Conservation (phyloP, 768 basidiomycete species). For the Agrocybe pediades region DNA sequence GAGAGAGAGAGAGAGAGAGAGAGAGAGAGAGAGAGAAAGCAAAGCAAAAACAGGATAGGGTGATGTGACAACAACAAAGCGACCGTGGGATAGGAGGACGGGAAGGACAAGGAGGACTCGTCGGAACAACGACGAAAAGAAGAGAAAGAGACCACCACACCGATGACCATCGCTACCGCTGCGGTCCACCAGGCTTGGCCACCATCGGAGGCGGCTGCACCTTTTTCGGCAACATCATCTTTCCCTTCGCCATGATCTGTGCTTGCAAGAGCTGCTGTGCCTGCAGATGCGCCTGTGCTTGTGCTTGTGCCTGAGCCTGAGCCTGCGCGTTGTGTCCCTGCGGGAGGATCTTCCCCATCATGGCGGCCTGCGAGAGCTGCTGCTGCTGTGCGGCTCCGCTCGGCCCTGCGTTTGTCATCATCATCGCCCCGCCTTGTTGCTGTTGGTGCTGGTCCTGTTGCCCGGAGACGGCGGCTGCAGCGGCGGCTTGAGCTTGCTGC, state of each 20-base stretch:
- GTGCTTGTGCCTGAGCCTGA: constrained; percentile 9
- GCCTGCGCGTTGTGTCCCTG: constrained; percentile 6
- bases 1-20: no score
- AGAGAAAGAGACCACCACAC: not conserved
- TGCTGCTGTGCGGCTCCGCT: not conserved
- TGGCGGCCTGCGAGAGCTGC: constrained; percentile 4
- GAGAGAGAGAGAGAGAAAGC: not conserved
- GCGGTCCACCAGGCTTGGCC: not conserved
- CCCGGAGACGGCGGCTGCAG: not conserved
- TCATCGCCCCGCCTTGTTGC: not conserved
- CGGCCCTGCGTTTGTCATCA: no score
- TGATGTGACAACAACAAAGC: not conserved
- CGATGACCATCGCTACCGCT: not conserved
- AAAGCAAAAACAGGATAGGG: not conserved
- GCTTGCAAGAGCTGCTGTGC: constrained; percentile 1
- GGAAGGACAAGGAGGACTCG: no score
- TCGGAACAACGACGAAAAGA: not conserved
- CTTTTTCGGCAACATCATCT: constrained; percentile 2
- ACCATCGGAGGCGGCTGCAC: not conserved
- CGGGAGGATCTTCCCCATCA: constrained; percentile 13
- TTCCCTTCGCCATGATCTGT: constrained; percentile 11
- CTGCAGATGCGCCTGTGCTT: constrained; percentile 3
- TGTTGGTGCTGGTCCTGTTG: not conserved
- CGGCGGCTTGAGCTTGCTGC: not conserved
- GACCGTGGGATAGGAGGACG: no score